A percentile compares a stretch with the other conserved stretches of the same genome.
Evolutionary conservation across 2,329 filamentous ascomycete species (phyloP).

Genomic region (Amauroascus verrucosus): DNA sequence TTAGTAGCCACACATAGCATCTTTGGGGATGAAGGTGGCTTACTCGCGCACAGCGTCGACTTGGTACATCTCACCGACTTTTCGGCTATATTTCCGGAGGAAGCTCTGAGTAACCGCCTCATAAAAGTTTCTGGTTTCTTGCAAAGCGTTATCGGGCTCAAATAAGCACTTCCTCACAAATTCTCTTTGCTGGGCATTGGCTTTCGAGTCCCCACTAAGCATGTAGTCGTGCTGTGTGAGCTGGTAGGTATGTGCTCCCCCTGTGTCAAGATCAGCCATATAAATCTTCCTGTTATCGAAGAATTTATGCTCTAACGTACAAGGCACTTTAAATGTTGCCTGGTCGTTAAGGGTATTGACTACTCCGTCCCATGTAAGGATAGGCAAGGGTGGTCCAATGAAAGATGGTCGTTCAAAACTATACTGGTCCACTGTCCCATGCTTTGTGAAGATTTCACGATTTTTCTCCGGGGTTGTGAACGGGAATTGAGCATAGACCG

Average conservation of each 20-base stretch:
- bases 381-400: slow-evolving; percentile 10
- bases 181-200: slow-evolving; percentile 17
- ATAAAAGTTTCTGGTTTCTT: slow-evolving; percentile 16
- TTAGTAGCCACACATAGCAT: background rate
- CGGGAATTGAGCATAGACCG: slow-evolving; percentile 21
- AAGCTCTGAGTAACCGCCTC: slow-evolving; percentile 16
- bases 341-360: slow-evolving; percentile 18
- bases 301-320: background rate
- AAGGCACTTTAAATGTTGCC: slow-evolving; percentile 17
- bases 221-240: slow-evolving; percentile 17
- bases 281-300: background rate
- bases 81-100: slow-evolving; percentile 31
- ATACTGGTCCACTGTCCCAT: slow-evolving; percentile 15
- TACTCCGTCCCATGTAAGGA: slow-evolving; percentile 17
- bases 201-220: slow-evolving; percentile 19
- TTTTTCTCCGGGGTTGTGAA: slow-evolving; percentile 23
- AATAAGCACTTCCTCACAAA: slow-evolving; percentile 17
- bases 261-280: slow-evolving; percentile 16
- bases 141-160: slow-evolving; percentile 14
- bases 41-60: slow-evolving; percentile 21
- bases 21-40: slow-evolving; percentile 17
- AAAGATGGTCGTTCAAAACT: slow-evolving; percentile 12
- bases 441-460: slow-evolving; percentile 18
- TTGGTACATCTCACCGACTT: slow-evolving; percentile 30
- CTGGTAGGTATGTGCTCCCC: slow-evolving; percentile 9